Evolutionary conservation across 257 asterid species (phyloP).

Genomic region (Nicotiana knightiana): DNA sequence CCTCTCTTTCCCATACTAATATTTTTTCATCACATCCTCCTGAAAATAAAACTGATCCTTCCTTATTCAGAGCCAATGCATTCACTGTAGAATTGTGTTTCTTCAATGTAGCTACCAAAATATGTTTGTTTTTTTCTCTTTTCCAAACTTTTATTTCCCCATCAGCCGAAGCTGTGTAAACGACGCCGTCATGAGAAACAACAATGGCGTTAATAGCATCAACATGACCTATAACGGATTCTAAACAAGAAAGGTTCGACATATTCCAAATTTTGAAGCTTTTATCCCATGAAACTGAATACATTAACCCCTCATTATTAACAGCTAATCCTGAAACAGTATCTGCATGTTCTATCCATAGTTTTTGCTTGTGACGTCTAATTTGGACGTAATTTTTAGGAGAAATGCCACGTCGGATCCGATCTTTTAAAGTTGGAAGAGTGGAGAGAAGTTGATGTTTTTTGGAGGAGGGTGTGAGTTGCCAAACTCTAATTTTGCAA

Average conservation of each 20-base stretch:
- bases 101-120: constrained; percentile 39
- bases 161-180: constrained; percentile 73
- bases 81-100: constrained; percentile 69
- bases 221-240: constrained; percentile 75
- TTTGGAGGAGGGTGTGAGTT: constrained; percentile 58
- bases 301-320: constrained; percentile 39
- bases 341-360: constrained; percentile 97
- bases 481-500: constrained; percentile 66
- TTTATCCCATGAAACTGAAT: constrained; percentile 96
- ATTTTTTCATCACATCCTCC: constrained; percentile 79
- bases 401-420: constrained; percentile 63
- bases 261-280: constrained; percentile 73
- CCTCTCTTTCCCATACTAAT: constrained; percentile 47
- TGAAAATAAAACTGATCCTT: constrained; percentile 49
- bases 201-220: constrained; percentile 67
- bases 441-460: constrained; percentile 55
- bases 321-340: constrained; percentile 73
- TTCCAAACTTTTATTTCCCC: constrained; percentile 80
- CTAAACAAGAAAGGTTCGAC: constrained; percentile 74
- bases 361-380: constrained; percentile 57
- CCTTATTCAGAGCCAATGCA: constrained; percentile 43
- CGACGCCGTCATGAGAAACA: constrained; percentile 30
- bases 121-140: constrained; percentile 31
- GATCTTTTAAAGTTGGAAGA: constrained; percentile 76
- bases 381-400: constrained; percentile 80